Evolutionary conservation across 2,329 filamentous ascomycete species (phyloP).

Genomic region (Aspergillus thermomutatus): DNA sequence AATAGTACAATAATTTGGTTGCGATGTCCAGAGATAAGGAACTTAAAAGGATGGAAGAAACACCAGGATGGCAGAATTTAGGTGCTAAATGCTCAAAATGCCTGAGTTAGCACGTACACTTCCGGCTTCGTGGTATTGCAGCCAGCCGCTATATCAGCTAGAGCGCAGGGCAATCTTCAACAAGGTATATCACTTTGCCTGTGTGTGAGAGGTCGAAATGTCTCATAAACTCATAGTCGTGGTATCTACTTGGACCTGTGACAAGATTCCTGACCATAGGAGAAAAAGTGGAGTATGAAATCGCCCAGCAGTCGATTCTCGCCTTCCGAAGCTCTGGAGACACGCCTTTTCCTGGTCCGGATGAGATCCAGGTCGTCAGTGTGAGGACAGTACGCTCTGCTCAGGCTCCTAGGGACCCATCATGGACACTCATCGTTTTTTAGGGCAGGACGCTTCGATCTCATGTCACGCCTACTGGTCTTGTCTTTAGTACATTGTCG

Average conservation of each 20-base stretch:
- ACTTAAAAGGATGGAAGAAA: background rate
- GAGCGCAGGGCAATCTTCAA: conserved; percentile 50
- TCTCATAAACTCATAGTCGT: conserved; percentile 35
- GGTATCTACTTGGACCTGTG: conserved; percentile 54
- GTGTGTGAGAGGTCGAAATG: background rate
- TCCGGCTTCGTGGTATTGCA: conserved; percentile 54
- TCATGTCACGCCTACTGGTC: conserved; percentile 49
- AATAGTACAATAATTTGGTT: background rate
- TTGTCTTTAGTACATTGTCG: conserved; percentile 52
- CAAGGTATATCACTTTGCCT: conserved; percentile 32
- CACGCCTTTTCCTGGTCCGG: conserved; percentile 21
- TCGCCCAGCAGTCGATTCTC: conserved; percentile 46
- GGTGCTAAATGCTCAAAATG: conserved; percentile 20
- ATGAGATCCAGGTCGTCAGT: conserved; percentile 41
- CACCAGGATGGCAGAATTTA: background rate
- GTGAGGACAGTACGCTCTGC: conserved; percentile 27
- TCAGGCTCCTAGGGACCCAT: background rate
- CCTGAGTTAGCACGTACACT: conserved; percentile 40
- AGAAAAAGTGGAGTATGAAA: conserved; percentile 47
- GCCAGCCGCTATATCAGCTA: conserved; percentile 47
- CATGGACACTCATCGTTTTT: background rate
- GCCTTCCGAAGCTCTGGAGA: conserved; percentile 36
- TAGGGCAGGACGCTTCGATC: conserved; percentile 28
- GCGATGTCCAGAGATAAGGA: background rate
- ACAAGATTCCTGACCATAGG: conserved; percentile 45